Conservation (phyloP, 495 filamentous ascomycete species). For the Pyrenopolyporus hunteri region DNA sequence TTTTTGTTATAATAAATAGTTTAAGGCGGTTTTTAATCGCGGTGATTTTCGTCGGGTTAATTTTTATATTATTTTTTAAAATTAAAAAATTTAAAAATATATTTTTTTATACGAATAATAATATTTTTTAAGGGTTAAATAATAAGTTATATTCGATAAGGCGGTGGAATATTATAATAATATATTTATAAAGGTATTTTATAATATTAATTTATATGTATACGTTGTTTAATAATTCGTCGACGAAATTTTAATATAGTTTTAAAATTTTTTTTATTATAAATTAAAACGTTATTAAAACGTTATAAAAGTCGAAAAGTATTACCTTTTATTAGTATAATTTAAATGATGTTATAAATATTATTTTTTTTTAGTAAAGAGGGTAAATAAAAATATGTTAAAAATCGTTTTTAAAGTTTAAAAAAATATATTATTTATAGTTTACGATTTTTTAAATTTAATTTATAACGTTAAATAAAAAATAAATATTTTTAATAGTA, state of each 20-base stretch:
- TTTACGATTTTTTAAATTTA: not conserved
- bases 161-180: not conserved
- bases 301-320: not conserved
- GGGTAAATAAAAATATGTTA: too few relatives aligned
- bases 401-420: not conserved
- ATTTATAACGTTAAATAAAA: too few relatives aligned
- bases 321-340: not conserved
- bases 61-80: not conserved
- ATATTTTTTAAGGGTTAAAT: too few relatives aligned
- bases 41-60: too few relatives aligned
- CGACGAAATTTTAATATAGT: not conserved
- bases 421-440: not conserved
- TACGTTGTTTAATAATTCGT: too few relatives aligned
- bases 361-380: too few relatives aligned
- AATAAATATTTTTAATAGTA: too few relatives aligned
- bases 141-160: too few relatives aligned
- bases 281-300: not conserved
- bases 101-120: too few relatives aligned
- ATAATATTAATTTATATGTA: too few relatives aligned
- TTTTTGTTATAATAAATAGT: not conserved
- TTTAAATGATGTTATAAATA: not conserved
- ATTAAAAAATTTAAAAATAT: too few relatives aligned
- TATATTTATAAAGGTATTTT: not conserved
- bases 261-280: not conserved
- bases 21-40: too few relatives aligned